A percentile compares a stretch with the other conserved stretches of the same genome.
These are phyloP conservation scores for Cryomyces minteri DNA, from an alignment of 495 filamentous ascomycete species.

Conservation along the genomic window DNA sequence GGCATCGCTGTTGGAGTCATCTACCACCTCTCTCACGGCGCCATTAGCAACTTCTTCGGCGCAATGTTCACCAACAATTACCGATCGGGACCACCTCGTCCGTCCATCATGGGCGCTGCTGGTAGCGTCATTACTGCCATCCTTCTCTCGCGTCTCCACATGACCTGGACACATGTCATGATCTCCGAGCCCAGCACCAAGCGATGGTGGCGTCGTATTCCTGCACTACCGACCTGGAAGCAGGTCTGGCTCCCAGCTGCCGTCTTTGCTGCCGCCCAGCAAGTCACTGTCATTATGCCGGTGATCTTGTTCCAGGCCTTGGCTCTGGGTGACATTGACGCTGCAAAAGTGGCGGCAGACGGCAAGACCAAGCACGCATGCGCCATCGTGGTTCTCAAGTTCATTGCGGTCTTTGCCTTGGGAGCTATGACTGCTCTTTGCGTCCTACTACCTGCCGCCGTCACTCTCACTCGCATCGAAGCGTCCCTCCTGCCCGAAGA, in stretches of 20 bases:
- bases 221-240: conserved; percentile 23
- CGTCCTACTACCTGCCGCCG: conserved; percentile 40
- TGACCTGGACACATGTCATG: conserved; percentile 42
- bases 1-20: conserved; percentile 19
- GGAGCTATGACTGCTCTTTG: conserved; percentile 24
- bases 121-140: conserved; percentile 21
- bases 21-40: conserved; percentile 12
- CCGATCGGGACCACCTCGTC: conserved; percentile 16
- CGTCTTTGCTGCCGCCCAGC: conserved; percentile 23
- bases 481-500: conserved; percentile 52
- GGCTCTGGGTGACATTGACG: not conserved
- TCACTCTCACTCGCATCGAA: conserved; percentile 48
- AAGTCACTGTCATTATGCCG: conserved; percentile 14
- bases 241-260: conserved; percentile 33
- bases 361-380: not conserved
- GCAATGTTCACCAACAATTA: conserved; percentile 16
- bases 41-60: conserved; percentile 12
- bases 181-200: conserved; percentile 35
- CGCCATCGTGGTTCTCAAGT: conserved; percentile 13
- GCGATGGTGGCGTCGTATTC: conserved; percentile 32
- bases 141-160: conserved; percentile 29
- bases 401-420: conserved; percentile 19
- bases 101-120: conserved; percentile 21
- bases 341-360: not conserved
- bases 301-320: conserved; percentile 2